phyloP scores from a whole-genome alignment of 73 alveolate genomes.

The Tetrahymena thermophila region DNA sequence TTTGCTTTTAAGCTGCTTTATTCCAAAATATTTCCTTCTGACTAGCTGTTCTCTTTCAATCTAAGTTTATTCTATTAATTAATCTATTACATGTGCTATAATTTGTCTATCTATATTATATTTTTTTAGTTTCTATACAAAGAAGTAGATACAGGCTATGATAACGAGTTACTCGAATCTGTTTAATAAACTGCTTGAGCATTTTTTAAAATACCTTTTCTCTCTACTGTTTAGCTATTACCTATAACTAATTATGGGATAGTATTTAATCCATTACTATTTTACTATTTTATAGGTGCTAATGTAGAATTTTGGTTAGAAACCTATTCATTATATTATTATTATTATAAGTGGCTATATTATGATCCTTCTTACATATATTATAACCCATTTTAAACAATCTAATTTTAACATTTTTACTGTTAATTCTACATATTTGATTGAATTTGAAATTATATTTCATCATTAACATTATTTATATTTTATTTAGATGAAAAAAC shows the following conservation, averaged over 20 bases:
- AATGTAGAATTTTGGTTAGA: neutral
- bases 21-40: neutral
- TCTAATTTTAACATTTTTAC: too few species aligned
- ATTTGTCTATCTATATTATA: neutral
- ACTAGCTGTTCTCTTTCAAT: neutral
- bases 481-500: neutral
- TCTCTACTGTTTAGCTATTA: neutral
- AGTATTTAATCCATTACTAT: neutral
- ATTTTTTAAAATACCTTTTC: neutral
- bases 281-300: neutral
- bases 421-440: neutral
- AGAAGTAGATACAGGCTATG: neutral
- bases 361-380: neutral
- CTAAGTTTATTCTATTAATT: neutral
- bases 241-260: neutral
- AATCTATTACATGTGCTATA: neutral
- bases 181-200: neutral
- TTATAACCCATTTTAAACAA: neutral
- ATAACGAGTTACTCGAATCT: neutral
- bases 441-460: too few species aligned
- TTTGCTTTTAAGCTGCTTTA: neutral
- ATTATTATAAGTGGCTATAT: too few species aligned
- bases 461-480: neutral
- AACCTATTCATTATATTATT: neutral
- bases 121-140: neutral